Evolutionary conservation across 805 yeast genomes (phyloP).

Genomic region (Yamadazyma takamatsuzukensis): DNA sequence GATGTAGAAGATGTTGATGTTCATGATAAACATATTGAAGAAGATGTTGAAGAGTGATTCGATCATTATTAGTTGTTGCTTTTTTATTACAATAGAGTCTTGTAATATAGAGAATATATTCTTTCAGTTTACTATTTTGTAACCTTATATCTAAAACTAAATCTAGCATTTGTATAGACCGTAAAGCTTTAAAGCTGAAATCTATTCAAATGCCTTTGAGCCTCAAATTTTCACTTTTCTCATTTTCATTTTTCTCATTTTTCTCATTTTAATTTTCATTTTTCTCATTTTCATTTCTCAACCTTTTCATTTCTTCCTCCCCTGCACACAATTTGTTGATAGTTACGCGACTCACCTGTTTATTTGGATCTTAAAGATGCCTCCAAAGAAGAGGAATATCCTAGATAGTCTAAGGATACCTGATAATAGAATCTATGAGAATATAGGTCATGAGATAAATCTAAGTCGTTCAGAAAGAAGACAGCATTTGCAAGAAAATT

Average conservation of each 20-base stretch:
- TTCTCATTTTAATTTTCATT: slow-evolving; percentile 4
- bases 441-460: slow-evolving; percentile 15
- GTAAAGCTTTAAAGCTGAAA: no score
- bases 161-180: no score
- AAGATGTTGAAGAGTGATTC: slow-evolving; percentile 29
- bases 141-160: no score
- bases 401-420: slow-evolving; percentile 27
- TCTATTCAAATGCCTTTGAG: no score
- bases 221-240: no score
- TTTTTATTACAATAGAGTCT: no score
- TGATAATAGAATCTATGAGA: slow-evolving; percentile 24
- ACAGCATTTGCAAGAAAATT: no score
- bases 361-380: slow-evolving; percentile 13
- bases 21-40: slow-evolving; percentile 30
- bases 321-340: not conserved
- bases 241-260: slow-evolving; percentile 3
- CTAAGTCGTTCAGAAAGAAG: slow-evolving; percentile 21
- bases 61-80: no score
- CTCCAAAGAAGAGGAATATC: slow-evolving; percentile 17
- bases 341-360: not conserved
- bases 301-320: not conserved
- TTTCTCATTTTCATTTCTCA: not conserved
- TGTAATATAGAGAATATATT: no score
- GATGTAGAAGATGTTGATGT: slow-evolving; percentile 24
- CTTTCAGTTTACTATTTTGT: no score